Base-by-base conservation (phyloP, 1,284 basidiomycete genomes). In the Rhodotorula sp. region DNA sequence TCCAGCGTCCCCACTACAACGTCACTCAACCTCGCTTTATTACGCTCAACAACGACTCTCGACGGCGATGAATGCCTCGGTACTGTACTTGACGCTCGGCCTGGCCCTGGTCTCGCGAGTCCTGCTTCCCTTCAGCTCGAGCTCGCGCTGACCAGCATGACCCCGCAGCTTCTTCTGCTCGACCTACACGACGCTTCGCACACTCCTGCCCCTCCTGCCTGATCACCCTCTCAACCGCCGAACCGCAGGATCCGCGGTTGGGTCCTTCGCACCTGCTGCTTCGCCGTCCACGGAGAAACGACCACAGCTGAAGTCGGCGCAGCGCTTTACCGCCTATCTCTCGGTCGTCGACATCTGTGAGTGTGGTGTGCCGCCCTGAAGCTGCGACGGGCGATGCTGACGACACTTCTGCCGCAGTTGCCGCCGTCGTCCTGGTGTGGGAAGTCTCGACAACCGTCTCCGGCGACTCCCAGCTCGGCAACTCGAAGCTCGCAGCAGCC, bases 291-390 rank as follows among this genome's bases (percentile, higher is more conserved):
- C 34, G 6, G 44, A 48, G 15, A 52, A 56, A n/a, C 55, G 55
- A 1, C 64, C 60, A 2, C 52, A 67, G 2, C 60, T 73, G n/a
- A 75, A 72, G 44, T 62, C 60, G 31, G 73, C 73, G 1, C 68
- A 70, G 37, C 64, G 71, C 0, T 75, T 75, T 51, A 57, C 73
- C 0, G 54, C 52, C 2, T 71, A 68, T 30, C 68, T 75, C 26
- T 62, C 71, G 0, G 2, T 47, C 1, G 60, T 54, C 3, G 73
- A 75, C 52, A 64, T 71, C 22, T 26, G 68, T 61, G n/a, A 20
- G 68, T 62, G 6, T 1, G 34, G 34, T 34, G 2, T 9, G 16
- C 24, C 10, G 11, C 26, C 7, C 30, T 24, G 31, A 20, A 9
- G 26, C 7, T 37, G 18, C 22, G 22, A 24, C 8, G 54, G 11